Conservation (phyloP, 495 filamentous ascomycete species). For the Glonium stellatum region DNA sequence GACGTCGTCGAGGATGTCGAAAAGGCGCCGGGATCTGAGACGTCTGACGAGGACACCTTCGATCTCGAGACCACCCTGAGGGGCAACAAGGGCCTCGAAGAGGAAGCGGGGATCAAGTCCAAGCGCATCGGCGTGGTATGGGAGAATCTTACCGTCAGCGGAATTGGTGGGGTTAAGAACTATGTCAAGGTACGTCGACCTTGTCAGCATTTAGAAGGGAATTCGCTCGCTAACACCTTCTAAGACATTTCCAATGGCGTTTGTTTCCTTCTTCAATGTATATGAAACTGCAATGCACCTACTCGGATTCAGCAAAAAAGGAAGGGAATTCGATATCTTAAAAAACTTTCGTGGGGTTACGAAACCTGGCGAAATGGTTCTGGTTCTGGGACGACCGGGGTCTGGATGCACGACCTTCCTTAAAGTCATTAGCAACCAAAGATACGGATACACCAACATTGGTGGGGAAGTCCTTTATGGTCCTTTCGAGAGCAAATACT, state of each 20-base stretch:
- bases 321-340: slow-evolving; percentile 58
- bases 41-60: slow-evolving; percentile 52
- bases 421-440: slow-evolving; percentile 76
- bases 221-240: slow-evolving; percentile 8
- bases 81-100: slow-evolving; percentile 61
- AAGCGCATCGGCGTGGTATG: slow-evolving; percentile 68
- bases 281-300: slow-evolving; percentile 51
- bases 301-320: slow-evolving; percentile 55
- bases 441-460: slow-evolving; percentile 68
- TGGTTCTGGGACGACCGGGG: slow-evolving; percentile 81
- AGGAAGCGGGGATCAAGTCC: slow-evolving; percentile 65
- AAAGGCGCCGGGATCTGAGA: slow-evolving; percentile 42
- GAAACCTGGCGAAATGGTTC: slow-evolving; percentile 80
- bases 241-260: slow-evolving; percentile 73
- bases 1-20: slow-evolving; percentile 41
- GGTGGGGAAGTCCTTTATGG: slow-evolving; percentile 77
- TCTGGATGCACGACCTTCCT: slow-evolving; percentile 85
- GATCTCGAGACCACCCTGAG: slow-evolving; percentile 63
- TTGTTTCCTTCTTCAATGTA: slow-evolving; percentile 69
- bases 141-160: slow-evolving; percentile 70
- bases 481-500: slow-evolving; percentile 53
- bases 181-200: slow-evolving; percentile 47
- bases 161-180: slow-evolving; percentile 67
- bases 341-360: slow-evolving; percentile 51
- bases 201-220: background rate